Conservation (phyloP, 805 yeast genomes). For the Barnettozyma populi region DNA sequence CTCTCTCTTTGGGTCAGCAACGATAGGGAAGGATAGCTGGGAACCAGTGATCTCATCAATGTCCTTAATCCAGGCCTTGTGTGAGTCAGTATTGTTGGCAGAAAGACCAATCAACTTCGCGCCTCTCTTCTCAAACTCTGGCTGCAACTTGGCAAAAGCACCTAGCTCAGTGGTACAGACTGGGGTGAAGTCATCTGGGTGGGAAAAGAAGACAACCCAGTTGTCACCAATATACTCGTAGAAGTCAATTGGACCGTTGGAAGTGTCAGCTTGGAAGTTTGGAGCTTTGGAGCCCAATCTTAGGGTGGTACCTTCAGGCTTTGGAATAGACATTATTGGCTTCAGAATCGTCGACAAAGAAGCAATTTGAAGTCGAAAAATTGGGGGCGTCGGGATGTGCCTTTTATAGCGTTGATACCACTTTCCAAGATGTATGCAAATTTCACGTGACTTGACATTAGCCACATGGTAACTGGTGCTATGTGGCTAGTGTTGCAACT, state of each 20-base stretch:
- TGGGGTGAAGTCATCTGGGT: slow-evolving; percentile 77
- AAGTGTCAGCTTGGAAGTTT: slow-evolving; percentile 57
- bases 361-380: neutral
- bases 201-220: slow-evolving; percentile 68
- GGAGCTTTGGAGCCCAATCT: slow-evolving; percentile 64
- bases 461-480: slow-evolving; percentile 7
- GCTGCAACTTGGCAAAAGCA: slow-evolving; percentile 66
- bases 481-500: neutral
- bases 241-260: slow-evolving; percentile 57
- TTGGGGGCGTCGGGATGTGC: neutral
- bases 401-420: slow-evolving; percentile 5
- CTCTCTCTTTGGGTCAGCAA: slow-evolving; percentile 60
- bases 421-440: slow-evolving; percentile 5
- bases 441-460: slow-evolving; percentile 19
- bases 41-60: slow-evolving; percentile 63
- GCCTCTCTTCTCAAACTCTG: slow-evolving; percentile 60
- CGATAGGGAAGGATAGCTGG: slow-evolving; percentile 55
- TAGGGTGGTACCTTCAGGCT: slow-evolving; percentile 34
- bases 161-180: slow-evolving; percentile 78
- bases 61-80: slow-evolving; percentile 65
- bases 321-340: slow-evolving; percentile 34
- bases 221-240: slow-evolving; percentile 55
- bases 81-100: slow-evolving; percentile 57
- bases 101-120: slow-evolving; percentile 66
- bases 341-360: neutral